A percentile compares a stretch with the other conserved stretches of the same genome.
Conservation (phyloP, 176 grass and related monocot species). For the Guadua angustifolia region DNA sequence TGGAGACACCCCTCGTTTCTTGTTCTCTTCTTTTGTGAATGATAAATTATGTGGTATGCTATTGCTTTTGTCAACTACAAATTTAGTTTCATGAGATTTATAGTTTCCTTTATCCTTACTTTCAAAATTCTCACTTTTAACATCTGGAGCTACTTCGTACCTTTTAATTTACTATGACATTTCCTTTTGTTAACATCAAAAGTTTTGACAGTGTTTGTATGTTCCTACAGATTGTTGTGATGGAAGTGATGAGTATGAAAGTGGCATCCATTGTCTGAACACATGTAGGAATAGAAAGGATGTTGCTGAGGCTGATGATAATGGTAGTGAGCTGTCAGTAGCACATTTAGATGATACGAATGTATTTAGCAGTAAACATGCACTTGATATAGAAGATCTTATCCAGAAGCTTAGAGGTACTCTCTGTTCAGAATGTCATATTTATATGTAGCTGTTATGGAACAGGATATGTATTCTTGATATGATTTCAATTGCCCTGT, state of each 20-base stretch:
- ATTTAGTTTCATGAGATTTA: constrained; percentile 1
- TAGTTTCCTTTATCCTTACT: neutral
- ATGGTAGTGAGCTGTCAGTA: constrained; percentile 12
- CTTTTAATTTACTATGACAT: neutral
- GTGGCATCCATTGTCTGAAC: constrained; percentile 71
- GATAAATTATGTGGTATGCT: constrained; percentile 85
- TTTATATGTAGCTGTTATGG: constrained; percentile 9
- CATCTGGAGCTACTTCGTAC: neutral
- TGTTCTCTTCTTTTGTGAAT: constrained; percentile 97
- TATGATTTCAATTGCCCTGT: constrained; percentile 31
- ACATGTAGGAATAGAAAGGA: constrained; percentile 60
- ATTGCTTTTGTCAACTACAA: constrained; percentile 26
- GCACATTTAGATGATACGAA: constrained; percentile 33
- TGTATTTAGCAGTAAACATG: constrained; percentile 39
- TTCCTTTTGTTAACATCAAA: constrained; percentile 27
- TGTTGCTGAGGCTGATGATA: constrained; percentile 42
- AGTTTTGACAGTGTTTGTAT: constrained; percentile 3
- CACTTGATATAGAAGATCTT: constrained; percentile 63
- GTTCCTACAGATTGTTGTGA: constrained; percentile 84
- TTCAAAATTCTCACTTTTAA: neutral
- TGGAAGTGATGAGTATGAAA: constrained; percentile 91
- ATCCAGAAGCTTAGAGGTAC: constrained; percentile 73
- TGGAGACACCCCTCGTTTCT: constrained; percentile 64
- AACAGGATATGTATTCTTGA: constrained; percentile 1
- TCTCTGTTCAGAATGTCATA: neutral